Evolutionary conservation across 305 asterid genomes (phyloP), one percentile per base, ranked within the genome.

Genomic region (Fraxinus paxiana): DNA sequence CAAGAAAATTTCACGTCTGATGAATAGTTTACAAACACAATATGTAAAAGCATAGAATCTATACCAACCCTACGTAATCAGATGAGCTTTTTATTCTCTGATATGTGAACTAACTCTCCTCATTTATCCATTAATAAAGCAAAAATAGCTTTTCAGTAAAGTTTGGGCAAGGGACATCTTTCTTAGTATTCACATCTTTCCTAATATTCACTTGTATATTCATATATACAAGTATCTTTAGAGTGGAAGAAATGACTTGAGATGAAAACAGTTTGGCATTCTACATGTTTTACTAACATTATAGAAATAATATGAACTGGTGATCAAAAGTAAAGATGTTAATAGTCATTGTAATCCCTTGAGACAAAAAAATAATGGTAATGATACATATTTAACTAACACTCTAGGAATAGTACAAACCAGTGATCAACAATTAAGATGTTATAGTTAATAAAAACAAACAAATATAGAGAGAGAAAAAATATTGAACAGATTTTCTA

Each of bases 371-470:
- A 70, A n/a, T 1, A 70, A 30, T 70, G 43, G 38, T 37, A 26
- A 30, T 24, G 34, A 76, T 18, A 41, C 74, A 74, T 78, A 63
- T 20, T 63, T 48, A 28, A n/a, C 63, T 59, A 75, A 35, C 83
- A 79, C 34, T 51, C 37, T 0, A 43, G 75, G 83, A 78, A 75
- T 35, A 6, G 34, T 31, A 77, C 43, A 30, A 67, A 73, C 18
- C 78, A 77, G 10, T 48, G 37, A 79, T 51, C 76, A 63, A 56
- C 22, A 34, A 80, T 65, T 74, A 77, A 86, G 43, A 80, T 76
- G 76, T 67, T 26, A 82, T 35, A 17, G 71, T 2, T 46, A 9
- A 56, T 56, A 35, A 41, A 61, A 46, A 56, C 70, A 31, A 63
- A 46, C 61, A 69, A 17, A 80, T 59, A 20, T 72, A 34, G 24